Base-by-base conservation (phyloP, 2,329 filamentous ascomycete species). In the Amauroascus verrucosus region DNA sequence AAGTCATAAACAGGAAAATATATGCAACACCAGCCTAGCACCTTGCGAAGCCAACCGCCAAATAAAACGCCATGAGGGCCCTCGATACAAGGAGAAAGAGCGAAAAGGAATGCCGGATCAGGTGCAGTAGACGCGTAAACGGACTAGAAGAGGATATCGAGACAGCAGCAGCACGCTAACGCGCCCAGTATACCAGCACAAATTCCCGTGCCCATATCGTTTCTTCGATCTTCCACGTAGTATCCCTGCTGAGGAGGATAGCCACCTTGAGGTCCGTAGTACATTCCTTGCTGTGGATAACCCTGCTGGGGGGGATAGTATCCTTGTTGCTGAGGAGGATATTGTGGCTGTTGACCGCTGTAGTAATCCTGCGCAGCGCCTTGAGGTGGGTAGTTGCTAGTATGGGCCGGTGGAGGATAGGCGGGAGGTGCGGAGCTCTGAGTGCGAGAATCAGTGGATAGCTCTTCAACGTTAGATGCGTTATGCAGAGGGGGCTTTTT, bases 161-260 rank as follows among this genome's bases (percentile, higher is more conserved):
- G 67, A 62, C 74, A 76, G 61, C 74, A 76, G 59, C 74, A 76
- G 58, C 73, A 75, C 7, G 74, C 73, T 53, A 75, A 51, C 16
- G 70, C 73, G 45, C 70, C 73, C 59, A 74, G 61, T 14, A 76
- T 64, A 62, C 73, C 74, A 1, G 73, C 72, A 52, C 74, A 76
- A 30, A 73, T 67, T 1, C 73, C 73, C 11, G 54, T 22, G 9
- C 67, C 66, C 11, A 61, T 63, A 3, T 59, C 59, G 6, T 62
- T 62, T 48, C 54, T 62, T 47, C 64, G 64, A 35, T 69, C 64
- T 48, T 67, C 63, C 13, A 64, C 61, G 43, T 68, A 67, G 49
- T 73, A 69, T 2, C 67, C 70, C 43, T 66, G 65, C 54, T 64
- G 68, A 49, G 65, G 72, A 43, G 64, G 67, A 44, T 65, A 64